These are phyloP conservation scores for Metschnikowia proteae DNA, from an alignment of 805 yeast species.

Conservation along the genomic window DNA sequence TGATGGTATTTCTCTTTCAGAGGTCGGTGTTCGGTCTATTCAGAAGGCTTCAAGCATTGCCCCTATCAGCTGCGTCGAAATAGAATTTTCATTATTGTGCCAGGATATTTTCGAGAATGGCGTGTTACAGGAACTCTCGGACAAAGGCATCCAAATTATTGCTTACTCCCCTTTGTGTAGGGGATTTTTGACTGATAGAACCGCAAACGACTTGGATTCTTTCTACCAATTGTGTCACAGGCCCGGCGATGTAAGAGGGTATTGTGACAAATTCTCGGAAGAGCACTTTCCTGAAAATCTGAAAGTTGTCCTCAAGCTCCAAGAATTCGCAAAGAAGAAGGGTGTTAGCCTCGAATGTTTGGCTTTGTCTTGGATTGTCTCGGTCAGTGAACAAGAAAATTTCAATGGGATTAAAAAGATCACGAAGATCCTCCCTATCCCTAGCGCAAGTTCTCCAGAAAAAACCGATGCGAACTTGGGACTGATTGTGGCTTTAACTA, in stretches of 20 bases:
- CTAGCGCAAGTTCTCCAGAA: conserved; percentile 61
- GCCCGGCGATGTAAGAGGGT: conserved; percentile 53
- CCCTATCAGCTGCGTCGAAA: conserved; percentile 67
- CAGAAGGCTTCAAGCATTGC: conserved; percentile 51
- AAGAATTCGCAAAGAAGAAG: conserved; percentile 46
- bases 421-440: conserved; percentile 71
- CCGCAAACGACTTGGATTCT: conserved; percentile 35
- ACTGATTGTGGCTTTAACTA: conserved; percentile 43
- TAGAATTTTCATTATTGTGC: conserved; percentile 73
- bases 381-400: conserved; percentile 62
- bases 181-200: conserved; percentile 68
- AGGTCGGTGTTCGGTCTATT: conserved; percentile 61
- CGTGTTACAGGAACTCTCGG: conserved; percentile 53
- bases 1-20: conserved; percentile 72
- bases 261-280: conserved; percentile 54
- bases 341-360: conserved; percentile 56
- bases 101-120: conserved; percentile 62
- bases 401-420: conserved; percentile 38
- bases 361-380: conserved; percentile 44
- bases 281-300: conserved; percentile 57
- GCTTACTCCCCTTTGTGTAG: conserved; percentile 84
- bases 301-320: conserved; percentile 45
- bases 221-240: conserved; percentile 36
- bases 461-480: conserved; percentile 61
- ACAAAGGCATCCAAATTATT: conserved; percentile 59